Conservation (phyloP, 306 rosid species). For the Castanospermum australe region DNA sequence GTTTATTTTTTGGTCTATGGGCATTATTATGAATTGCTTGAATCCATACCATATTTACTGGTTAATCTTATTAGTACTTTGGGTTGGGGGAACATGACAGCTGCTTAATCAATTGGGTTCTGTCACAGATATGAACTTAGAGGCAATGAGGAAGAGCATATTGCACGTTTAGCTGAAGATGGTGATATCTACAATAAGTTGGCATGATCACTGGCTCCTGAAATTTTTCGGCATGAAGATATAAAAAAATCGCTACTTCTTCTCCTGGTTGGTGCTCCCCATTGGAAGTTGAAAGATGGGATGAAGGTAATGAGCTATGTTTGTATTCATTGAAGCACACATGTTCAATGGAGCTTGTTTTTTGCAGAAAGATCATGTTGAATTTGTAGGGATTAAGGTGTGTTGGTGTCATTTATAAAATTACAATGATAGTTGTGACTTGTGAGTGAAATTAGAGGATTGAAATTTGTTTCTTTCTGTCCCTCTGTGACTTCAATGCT, state of each 20-base stretch:
- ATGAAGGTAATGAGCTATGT: constrained; percentile 66
- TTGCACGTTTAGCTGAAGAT: constrained; percentile 74
- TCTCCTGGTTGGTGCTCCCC: constrained; percentile 97
- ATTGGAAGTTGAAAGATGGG: constrained; percentile 88
- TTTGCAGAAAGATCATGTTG: neutral
- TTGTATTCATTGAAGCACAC: neutral
- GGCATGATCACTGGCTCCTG: constrained; percentile 93
- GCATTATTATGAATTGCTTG: neutral
- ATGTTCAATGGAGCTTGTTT: neutral
- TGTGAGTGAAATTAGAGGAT: neutral
- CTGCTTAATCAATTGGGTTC: constrained; percentile 23
- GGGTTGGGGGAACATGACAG: constrained; percentile 8
- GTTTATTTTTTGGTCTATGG: neutral
- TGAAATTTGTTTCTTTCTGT: neutral
- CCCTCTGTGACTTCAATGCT: neutral
- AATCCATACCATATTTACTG: neutral
- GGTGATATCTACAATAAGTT: constrained; percentile 90
- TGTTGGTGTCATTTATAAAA: neutral
- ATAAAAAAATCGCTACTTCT: constrained; percentile 87
- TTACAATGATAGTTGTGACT: neutral
- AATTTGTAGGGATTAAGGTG: neutral
- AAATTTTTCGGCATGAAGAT: constrained; percentile 96
- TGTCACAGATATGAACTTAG: constrained; percentile 68
- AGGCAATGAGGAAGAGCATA: constrained; percentile 89
- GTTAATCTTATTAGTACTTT: constrained; percentile 13